phyloP scores from a whole-genome alignment of 495 filamentous ascomycete species.

The Hypoxylon perforatum region DNA sequence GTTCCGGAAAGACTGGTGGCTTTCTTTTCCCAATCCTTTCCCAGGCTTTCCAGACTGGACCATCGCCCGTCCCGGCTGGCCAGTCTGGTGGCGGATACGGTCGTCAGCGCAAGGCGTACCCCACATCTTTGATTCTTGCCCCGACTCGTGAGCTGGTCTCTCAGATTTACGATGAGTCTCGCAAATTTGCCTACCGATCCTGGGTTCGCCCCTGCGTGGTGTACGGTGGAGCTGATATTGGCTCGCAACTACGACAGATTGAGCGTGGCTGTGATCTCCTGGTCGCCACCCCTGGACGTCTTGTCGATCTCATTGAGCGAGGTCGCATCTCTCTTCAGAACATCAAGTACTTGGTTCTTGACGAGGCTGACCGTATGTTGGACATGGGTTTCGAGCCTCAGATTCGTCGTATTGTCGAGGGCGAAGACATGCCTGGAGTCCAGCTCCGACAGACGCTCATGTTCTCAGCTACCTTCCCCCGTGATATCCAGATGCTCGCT shows the following conservation, averaged over 20 bases:
- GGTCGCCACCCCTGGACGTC: slow-evolving; percentile 95
- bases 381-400: slow-evolving; percentile 99
- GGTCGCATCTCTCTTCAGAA: slow-evolving; percentile 95
- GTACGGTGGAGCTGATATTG: slow-evolving; percentile 98
- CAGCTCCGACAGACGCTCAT: slow-evolving; percentile 94
- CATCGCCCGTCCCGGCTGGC: slow-evolving; percentile 71
- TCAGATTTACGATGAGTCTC: slow-evolving; percentile 97
- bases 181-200: slow-evolving; percentile 98
- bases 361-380: slow-evolving; percentile 99
- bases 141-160: slow-evolving; percentile 98
- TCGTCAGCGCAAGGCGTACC: slow-evolving; percentile 92
- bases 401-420: slow-evolving; percentile 97
- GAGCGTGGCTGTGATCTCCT: slow-evolving; percentile 97
- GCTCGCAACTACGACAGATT: slow-evolving; percentile 94
- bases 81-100: slow-evolving; percentile 74
- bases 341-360: slow-evolving; percentile 99
- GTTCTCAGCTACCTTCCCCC: slow-evolving; percentile 99
- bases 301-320: slow-evolving; percentile 97
- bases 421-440: slow-evolving; percentile 94
- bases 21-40: slow-evolving; percentile 99
- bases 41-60: slow-evolving; percentile 90
- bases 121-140: slow-evolving; percentile 93
- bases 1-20: slow-evolving; percentile 98
- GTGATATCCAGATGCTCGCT: slow-evolving; percentile 98
- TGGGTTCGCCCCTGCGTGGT: slow-evolving; percentile 99